Evolutionary conservation across 139 green algal species (phyloP), one percentile per base, ranked within the genome.

Genomic region (Chlamydomonas sp.): DNA sequence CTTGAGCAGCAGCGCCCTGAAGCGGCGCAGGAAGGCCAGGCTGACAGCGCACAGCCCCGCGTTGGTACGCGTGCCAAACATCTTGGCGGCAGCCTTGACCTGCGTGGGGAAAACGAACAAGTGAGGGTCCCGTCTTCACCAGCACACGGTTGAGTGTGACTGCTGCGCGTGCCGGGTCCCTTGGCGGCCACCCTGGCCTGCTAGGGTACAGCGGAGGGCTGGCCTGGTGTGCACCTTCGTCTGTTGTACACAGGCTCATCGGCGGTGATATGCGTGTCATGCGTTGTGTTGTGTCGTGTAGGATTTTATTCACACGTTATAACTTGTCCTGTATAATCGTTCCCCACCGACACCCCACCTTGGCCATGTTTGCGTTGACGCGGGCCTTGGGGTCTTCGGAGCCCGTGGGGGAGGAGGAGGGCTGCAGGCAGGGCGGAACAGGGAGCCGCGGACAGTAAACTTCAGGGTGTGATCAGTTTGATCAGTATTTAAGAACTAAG

Each of bases 1-100:
- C 73, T 58, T 10, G 49, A 87, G 18, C 71, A 87, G 71, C 20
- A 62, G 18, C 12, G 83, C 14, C 67, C 83, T n/a, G 83, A 87
- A 87, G 83, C 83, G 83, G 73, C 83, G 83, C 73, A 87, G 73
- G 71, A 87, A 87, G 72, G 83, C 72, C 62, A 87, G 83, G 10
- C 59, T 74, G 14, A 87, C 83, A 31, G 83, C 83, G 71, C 83
- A 87, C 83, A 80, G 61, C 2, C 72, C 83, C 62, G 83, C 83
- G 83, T 87, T 87, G 72, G 73, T 72, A 5, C 83, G 71, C 1
- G 20, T 77, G 83, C 62, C 62, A 2, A 81, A 17, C 83, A 87
- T 64, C 83, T 87, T 87, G 73, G 83, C 61, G 6, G 73, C 83
- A 1, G 74, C 62, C 62, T 67, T 6, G 4, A 78, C 3, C 83